Conservation (phyloP, 441 rosid genomes). For the Raphanus hybrid region DNA sequence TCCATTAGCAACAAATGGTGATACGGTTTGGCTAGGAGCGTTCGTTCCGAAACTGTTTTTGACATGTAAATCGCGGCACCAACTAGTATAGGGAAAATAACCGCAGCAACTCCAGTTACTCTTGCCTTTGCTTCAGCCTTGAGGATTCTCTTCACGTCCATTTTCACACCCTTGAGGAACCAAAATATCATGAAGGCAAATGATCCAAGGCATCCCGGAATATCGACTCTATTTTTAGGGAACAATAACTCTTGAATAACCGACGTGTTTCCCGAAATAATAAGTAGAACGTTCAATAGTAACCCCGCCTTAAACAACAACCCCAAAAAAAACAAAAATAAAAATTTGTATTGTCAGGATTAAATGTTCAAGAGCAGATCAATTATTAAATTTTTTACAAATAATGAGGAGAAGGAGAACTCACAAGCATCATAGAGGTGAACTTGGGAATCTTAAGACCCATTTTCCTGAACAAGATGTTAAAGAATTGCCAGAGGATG, state of each 20-base stretch:
- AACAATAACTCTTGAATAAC: neutral
- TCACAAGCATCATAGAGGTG: constrained; percentile 50
- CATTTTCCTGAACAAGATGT: constrained; percentile 35
- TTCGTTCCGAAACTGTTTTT: neutral
- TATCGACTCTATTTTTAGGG: constrained; percentile 23
- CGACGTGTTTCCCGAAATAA: neutral
- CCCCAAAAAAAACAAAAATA: no score
- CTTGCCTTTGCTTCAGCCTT: constrained; percentile 44
- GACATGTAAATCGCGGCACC: constrained; percentile 2
- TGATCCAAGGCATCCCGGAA: constrained; percentile 43
- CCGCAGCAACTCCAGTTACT: constrained; percentile 41
- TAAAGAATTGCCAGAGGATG: constrained; percentile 38
- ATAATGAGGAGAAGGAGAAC: neutral
- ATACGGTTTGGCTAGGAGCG: rapidly evolving
- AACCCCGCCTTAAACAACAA: constrained; percentile 25
- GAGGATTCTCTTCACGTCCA: constrained; percentile 46
- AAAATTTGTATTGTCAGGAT: neutral
- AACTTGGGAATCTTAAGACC: constrained; percentile 41
- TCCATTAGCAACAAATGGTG: constrained; percentile 9
- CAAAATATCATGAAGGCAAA: constrained; percentile 53
- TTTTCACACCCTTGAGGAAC: constrained; percentile 62
- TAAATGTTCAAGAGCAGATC: neutral
- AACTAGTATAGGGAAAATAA: constrained; percentile 38
- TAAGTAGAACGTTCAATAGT: constrained; percentile 23
- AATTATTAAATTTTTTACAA: neutral